Evolutionary conservation across 2,329 filamentous ascomycete genomes (phyloP), one percentile per base, ranked within the genome.

Genomic region (Phaeophleospora eucalypticola): DNA sequence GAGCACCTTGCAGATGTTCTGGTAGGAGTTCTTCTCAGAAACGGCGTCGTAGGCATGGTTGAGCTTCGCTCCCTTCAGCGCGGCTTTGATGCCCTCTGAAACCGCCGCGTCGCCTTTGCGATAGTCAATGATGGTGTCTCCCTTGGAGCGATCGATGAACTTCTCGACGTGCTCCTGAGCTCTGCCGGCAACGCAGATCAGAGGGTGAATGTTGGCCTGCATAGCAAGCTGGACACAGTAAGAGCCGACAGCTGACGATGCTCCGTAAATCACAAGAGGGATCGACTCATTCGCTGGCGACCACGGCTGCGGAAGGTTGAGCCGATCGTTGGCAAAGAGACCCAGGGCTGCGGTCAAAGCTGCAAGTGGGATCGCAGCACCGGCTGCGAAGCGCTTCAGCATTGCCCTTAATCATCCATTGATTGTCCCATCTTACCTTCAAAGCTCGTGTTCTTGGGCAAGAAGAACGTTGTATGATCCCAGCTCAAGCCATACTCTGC

Each of bases 61-160:
- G 21, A 66, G 49, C 48, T 59, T 59, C 16, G 45, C 29, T 15
- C 60, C 59, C 9, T 59, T 56, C 3, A 68, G 44, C 0, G 64
- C 62, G 4, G 61, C 56, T 37, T 59, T 58, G 48, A 68, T 62
- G 29, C 59, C 59, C 38, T 60, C 49, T 1, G 60, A 56, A 7
- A 66, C 54, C 4, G 58, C 59, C 4, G 61, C 63, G 46, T 64
- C 52, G 34, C 62, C 64, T 15, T 55, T 48, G 42, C 81, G 77
- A 63, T 84, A 83, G 66, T 84, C 81, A 46, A 84, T 60, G 29
- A 84, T 67, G 1, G 69, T 65, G 58, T 84, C 81, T 24, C 80
- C 80, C 55, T 77, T 78, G 41, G 61, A 64, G 9, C 63, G 62
- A 57, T 81, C 75, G 43, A 83, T 72, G 20, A 82, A 62, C 1